A percentile compares a stretch with the other conserved stretches of the same genome.
phyloP scores from a whole-genome alignment of 495 filamentous ascomycete species.

The Tuber microsphaerosporum region DNA sequence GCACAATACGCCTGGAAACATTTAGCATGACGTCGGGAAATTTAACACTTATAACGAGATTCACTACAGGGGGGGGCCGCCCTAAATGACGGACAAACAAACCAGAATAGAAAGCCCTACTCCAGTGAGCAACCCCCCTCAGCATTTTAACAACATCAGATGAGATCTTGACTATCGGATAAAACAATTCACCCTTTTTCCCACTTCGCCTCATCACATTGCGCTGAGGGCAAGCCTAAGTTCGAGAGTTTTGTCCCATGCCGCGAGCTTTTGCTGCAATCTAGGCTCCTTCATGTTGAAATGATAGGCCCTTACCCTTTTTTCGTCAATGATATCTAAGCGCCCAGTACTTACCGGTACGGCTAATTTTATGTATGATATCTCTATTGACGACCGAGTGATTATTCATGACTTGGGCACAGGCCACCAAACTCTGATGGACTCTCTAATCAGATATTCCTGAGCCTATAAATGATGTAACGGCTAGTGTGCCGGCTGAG shows the following conservation, averaged over 20 bases:
- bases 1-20: not conserved
- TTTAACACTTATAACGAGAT: not conserved
- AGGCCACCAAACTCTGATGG: not conserved
- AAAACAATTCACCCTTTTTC: not conserved
- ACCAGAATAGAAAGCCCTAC: not conserved
- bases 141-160: not conserved
- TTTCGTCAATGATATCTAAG: not conserved
- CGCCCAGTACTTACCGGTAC: too few species aligned
- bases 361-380: too few species aligned
- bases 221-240: not conserved
- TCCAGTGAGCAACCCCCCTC: not conserved
- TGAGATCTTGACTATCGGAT: not conserved
- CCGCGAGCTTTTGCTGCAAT: not conserved
- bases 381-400: not conserved
- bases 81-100: not conserved
- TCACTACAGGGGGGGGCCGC: not conserved
- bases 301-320: not conserved
- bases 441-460: not conserved
- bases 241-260: not conserved
- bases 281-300: not conserved
- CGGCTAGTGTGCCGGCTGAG: not conserved
- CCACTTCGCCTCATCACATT: not conserved
- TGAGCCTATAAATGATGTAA: not conserved
- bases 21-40: not conserved
- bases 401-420: not conserved